Evolutionary conservation across 2,329 filamentous ascomycete genomes (phyloP), one percentile per base, ranked within the genome.

Genomic region (Nothophoma quercina): DNA sequence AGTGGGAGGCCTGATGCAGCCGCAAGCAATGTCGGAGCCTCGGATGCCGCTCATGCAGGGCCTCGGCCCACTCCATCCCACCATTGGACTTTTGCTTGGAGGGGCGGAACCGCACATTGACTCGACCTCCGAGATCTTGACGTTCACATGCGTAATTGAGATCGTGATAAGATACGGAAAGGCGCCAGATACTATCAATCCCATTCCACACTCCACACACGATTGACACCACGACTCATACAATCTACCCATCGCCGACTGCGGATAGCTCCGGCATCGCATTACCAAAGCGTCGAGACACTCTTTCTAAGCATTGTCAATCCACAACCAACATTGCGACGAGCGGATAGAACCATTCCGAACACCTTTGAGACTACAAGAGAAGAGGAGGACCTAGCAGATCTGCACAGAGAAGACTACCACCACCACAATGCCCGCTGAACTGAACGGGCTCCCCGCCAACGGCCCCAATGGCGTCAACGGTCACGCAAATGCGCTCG

Each of bases 261-360:
- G 50, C 50, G 50, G 50, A 48, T 40, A 48, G 44, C 42, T 58
- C 64, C 63, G 63, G 58, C 59, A 43, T 61, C 58, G 56, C 62
- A 59, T 62, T 64, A 68, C 63, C 54, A 55, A 63, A 51, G 45
- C 51, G 47, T 32, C 56, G n/a, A 28, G 16, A 33, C n/a, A n/a
- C 48, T 40, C 51, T 62, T 65, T 40, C 59, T 65, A 62, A 63
- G 62, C 62, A 58, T 57, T 58, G 50, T 21, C 58, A 52, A 58
- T 50, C 35, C 33, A 43, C 50, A 23, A 25, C 28, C 12, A 45
- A 23, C 19, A 25, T 38, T 43, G 34, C 29, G 21, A 42, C 42
- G 18, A 13, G 40, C 39, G 43, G 29, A 16, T 29, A 54, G 41
- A 35, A 38, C 34, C 39, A 38, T 30, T 26, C 38, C 28, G 32